Evolutionary conservation across 192 early-diverging fungal species (phyloP).

Genomic region (Coemansia sp.): DNA sequence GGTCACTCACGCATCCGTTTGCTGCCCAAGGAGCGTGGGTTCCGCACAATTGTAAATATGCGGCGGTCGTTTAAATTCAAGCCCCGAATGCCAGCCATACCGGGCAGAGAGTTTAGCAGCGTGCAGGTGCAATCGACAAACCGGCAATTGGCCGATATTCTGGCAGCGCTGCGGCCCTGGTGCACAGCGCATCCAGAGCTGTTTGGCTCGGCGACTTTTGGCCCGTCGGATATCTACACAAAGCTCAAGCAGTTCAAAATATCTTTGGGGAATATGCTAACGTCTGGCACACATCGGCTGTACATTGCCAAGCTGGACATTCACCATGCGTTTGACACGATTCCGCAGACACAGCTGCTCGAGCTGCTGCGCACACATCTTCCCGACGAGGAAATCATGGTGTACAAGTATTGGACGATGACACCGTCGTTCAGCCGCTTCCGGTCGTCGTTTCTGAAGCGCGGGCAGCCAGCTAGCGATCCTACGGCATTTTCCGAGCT

Average conservation of each 20-base stretch:
- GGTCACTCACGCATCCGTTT: conserved; percentile 69
- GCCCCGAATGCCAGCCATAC: background rate
- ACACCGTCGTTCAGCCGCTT: conserved; percentile 36
- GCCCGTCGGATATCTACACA: conserved; percentile 50
- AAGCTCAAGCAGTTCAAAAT: conserved; percentile 47
- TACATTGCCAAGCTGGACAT: conserved; percentile 89
- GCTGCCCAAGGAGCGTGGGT: conserved; percentile 73
- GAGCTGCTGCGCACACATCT: conserved; percentile 13
- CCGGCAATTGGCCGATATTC: conserved; percentile 8
- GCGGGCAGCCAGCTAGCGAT: conserved; percentile 37
- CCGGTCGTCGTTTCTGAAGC: conserved; percentile 17
- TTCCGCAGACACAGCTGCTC: conserved; percentile 67
- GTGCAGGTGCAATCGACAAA: conserved; percentile 13
- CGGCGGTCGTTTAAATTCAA: conserved; percentile 18
- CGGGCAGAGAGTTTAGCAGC: conserved; percentile 24
- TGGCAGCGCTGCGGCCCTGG: conserved; percentile 31
- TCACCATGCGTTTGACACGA: conserved; percentile 74
- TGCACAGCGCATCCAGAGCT: conserved; percentile 19
- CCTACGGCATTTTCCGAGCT: conserved; percentile 48
- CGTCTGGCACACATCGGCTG: conserved; percentile 8
- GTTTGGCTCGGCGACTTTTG: conserved; percentile 40
- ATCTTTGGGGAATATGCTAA: background rate
- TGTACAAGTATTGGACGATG: conserved; percentile 63
- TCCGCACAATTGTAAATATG: conserved; percentile 81
- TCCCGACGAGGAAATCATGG: conserved; percentile 61